These are phyloP conservation scores for Vigna reflexopilosa DNA, from an alignment of 306 rosid species.

Conservation along the genomic window DNA sequence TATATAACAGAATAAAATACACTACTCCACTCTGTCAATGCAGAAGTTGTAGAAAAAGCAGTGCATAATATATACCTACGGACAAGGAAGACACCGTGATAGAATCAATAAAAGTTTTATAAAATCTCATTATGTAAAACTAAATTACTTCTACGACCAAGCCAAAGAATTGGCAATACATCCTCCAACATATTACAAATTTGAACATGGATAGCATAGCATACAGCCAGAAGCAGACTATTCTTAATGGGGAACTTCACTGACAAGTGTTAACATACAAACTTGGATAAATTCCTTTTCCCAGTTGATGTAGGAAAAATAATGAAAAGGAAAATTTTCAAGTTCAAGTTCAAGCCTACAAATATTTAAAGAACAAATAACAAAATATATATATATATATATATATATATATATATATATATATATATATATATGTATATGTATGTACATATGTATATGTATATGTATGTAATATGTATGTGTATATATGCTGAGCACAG, in stretches of 20 bases:
- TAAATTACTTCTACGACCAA: background rate
- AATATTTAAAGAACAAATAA: conserved; percentile 4
- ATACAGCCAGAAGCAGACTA: conserved; percentile 1
- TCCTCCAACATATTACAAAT: conserved; percentile 3
- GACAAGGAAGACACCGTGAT: conserved; percentile 34
- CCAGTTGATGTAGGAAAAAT: background rate
- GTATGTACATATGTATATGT: no score
- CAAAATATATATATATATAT: background rate
- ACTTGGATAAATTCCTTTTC: background rate
- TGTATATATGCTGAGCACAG: background rate
- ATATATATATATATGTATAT: no score
- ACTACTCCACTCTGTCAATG: conserved; percentile 91
- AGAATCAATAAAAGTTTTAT: conserved; percentile 10
- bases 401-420: no score
- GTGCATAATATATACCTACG: conserved; percentile 77
- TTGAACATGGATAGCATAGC: conserved; percentile 29
- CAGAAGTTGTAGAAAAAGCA: conserved; percentile 82
- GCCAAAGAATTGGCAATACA: conserved; percentile 17
- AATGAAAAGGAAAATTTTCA: conserved; percentile 17
- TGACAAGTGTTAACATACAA: conserved; percentile 10
- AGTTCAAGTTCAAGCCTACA: conserved; percentile 1
- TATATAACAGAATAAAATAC: conserved; percentile 83
- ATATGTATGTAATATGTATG: no score
- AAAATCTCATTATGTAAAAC: conserved; percentile 1
- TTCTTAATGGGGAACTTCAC: background rate